Evolutionary conservation across 208 protist genomes (phyloP).

Genomic region (Spongospora subterranea): DNA sequence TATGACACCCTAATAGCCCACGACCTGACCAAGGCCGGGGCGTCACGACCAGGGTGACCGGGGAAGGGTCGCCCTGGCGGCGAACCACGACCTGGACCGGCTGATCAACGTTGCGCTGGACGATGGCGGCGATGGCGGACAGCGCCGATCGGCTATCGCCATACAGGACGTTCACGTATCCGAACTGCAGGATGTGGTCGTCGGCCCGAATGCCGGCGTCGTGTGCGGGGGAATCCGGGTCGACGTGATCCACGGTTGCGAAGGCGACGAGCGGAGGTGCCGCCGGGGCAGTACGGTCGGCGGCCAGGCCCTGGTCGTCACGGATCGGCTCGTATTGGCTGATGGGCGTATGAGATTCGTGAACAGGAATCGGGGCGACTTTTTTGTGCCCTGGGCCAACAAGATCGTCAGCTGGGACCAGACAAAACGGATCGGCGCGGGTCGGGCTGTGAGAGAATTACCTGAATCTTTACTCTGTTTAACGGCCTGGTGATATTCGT

Average conservation of each 20-base stretch:
- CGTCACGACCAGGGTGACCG: slow-evolving; percentile 12
- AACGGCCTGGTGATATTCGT: slow-evolving; percentile 4
- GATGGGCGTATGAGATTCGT: background rate
- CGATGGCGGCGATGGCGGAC: background rate
- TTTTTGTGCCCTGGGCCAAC: background rate
- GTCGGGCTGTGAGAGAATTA: too few species aligned
- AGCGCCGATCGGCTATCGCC: background rate
- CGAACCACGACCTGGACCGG: background rate
- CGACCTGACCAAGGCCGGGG: background rate
- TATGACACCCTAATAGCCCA: slow-evolving; percentile 24
- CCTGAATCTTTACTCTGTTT: background rate
- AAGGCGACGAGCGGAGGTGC: background rate
- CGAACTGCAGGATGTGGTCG: slow-evolving; percentile 25
- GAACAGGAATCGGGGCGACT: background rate
- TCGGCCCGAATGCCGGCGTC: background rate
- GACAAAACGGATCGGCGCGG: too few species aligned
- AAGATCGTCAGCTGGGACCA: background rate
- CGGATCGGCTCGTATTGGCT: background rate
- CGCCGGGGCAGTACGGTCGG: background rate
- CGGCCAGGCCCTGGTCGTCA: background rate
- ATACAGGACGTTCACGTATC: background rate
- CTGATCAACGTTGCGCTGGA: slow-evolving; percentile 7
- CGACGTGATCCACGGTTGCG: background rate
- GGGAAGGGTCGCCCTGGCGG: background rate
- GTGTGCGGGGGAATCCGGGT: background rate